These are phyloP conservation scores for Botrytis paeoniae DNA, from an alignment of 2,329 filamentous ascomycete genomes.

Conservation along the genomic window DNA sequence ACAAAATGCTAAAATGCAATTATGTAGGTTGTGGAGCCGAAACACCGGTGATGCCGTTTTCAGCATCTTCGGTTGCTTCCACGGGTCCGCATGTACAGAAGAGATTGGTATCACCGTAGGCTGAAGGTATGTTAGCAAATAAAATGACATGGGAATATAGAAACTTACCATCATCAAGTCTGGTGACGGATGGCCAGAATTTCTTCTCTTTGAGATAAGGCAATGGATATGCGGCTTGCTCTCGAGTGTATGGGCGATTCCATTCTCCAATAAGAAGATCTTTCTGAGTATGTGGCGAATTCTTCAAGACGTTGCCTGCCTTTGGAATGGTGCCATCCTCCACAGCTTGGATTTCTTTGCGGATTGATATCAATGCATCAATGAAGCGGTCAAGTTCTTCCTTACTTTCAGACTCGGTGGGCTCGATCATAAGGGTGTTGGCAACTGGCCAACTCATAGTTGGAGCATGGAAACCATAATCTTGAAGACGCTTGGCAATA, in stretches of 20 bases:
- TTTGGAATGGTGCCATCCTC: slow-evolving; percentile 75
- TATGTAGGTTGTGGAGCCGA: slow-evolving; percentile 31
- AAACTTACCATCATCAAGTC: slow-evolving; percentile 79
- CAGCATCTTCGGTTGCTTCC: slow-evolving; percentile 65
- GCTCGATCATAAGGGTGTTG: slow-evolving; percentile 97
- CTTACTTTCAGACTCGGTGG: slow-evolving; percentile 89
- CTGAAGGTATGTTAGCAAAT: slow-evolving; percentile 44
- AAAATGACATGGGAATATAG: slow-evolving; percentile 18
- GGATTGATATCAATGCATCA: slow-evolving; percentile 82
- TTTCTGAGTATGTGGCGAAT: slow-evolving; percentile 78
- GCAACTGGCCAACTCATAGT: slow-evolving; percentile 97
- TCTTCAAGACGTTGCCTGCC: slow-evolving; percentile 82
- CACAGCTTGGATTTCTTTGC: slow-evolving; percentile 77
- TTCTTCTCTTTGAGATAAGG: slow-evolving; percentile 88
- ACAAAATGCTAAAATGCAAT: slow-evolving; percentile 10
- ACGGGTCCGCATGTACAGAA: slow-evolving; percentile 94
- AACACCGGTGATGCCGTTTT: slow-evolving; percentile 32
- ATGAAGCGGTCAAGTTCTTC: slow-evolving; percentile 92
- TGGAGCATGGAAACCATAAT: slow-evolving; percentile 95
- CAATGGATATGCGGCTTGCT: slow-evolving; percentile 84
- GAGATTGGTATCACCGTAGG: slow-evolving; percentile 86
- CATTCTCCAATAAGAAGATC: slow-evolving; percentile 76
- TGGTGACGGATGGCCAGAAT: slow-evolving; percentile 88
- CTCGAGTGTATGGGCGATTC: slow-evolving; percentile 76
- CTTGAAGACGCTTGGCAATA: slow-evolving; percentile 92